Conservation (phyloP, 1,139 yeast genomes). For the Yamadazyma epiphylla region DNA sequence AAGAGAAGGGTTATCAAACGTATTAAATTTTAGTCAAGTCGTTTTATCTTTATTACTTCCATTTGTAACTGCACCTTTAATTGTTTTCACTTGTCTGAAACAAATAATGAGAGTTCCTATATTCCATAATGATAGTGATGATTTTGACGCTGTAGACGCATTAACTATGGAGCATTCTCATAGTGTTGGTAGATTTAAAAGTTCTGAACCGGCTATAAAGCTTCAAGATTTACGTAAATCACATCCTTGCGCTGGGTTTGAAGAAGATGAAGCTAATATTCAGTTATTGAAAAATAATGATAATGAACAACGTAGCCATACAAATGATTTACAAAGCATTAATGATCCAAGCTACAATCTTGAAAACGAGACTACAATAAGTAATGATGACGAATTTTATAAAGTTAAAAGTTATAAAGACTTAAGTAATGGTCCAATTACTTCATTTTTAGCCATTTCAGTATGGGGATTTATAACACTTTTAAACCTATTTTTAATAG, state of each 20-base stretch:
- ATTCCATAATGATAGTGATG: slow-evolving; percentile 31
- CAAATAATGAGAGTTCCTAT: slow-evolving; percentile 72
- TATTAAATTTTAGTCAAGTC: slow-evolving; percentile 85
- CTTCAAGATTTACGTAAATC: slow-evolving; percentile 40
- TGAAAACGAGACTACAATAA: neutral
- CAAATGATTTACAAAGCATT: neutral
- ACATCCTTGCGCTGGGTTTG: slow-evolving; percentile 47
- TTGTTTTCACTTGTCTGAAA: slow-evolving; percentile 75
- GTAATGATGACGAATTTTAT: neutral
- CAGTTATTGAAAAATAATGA: neutral
- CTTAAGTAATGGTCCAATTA: slow-evolving; percentile 50
- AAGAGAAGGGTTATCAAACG: slow-evolving; percentile 76
- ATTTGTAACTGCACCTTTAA: slow-evolving; percentile 83
- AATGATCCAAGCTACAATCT: neutral
- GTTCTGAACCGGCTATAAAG: slow-evolving; percentile 40
- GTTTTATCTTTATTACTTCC: slow-evolving; percentile 82
- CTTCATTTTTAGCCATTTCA: slow-evolving; percentile 40
- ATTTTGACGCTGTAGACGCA: slow-evolving; percentile 20
- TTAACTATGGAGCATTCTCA: neutral
- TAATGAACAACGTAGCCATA: neutral
- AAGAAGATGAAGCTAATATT: slow-evolving; percentile 23
- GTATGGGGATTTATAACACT: slow-evolving; percentile 52
- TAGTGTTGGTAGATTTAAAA: slow-evolving; percentile 19
- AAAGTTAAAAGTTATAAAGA: slow-evolving; percentile 40
- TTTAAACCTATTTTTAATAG: slow-evolving; percentile 48